These are phyloP conservation scores for Trichosporon asahii DNA, from an alignment of 1,284 basidiomycete species.

Conservation along the genomic window DNA sequence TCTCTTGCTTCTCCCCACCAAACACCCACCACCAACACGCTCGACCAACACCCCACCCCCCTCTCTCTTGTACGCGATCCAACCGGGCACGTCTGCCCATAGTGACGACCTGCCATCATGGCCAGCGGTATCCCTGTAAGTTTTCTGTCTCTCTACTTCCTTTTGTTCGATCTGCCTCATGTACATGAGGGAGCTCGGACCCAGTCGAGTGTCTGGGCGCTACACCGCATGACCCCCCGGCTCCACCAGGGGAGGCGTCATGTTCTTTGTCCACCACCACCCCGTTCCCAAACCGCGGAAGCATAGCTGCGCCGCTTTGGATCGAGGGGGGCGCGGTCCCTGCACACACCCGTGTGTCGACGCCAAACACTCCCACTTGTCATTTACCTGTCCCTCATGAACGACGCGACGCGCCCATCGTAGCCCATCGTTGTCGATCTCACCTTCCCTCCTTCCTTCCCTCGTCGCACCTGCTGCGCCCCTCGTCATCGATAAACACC, in stretches of 20 bases:
- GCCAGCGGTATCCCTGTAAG: slow-evolving; percentile 37
- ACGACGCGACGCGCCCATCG: slow-evolving; percentile 7
- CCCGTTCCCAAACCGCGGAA: neutral
- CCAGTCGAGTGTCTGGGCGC: slow-evolving; percentile 2
- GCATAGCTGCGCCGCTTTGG: neutral
- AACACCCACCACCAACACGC: neutral
- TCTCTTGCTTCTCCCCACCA: neutral
- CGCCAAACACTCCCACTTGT: neutral
- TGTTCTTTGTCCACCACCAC: neutral
- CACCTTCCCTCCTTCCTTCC: neutral
- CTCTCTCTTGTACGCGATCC: neutral
- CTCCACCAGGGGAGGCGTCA: neutral
- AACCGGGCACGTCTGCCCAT: neutral
- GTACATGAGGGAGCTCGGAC: neutral
- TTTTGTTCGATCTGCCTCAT: slow-evolving; percentile 7
- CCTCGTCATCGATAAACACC: slow-evolving; percentile 12
- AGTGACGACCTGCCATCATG: slow-evolving; percentile 20
- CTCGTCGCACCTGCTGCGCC: neutral
- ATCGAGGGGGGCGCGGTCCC: neutral
- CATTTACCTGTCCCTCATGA: slow-evolving; percentile 1
- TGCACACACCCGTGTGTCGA: neutral
- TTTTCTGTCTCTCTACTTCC: slow-evolving; percentile 12
- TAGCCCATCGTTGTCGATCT: neutral
- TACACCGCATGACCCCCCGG: neutral
- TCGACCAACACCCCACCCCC: neutral